Evolutionary conservation across 2,329 filamentous ascomycete genomes (phyloP).

Genomic region (Sphaerulina musiva): DNA sequence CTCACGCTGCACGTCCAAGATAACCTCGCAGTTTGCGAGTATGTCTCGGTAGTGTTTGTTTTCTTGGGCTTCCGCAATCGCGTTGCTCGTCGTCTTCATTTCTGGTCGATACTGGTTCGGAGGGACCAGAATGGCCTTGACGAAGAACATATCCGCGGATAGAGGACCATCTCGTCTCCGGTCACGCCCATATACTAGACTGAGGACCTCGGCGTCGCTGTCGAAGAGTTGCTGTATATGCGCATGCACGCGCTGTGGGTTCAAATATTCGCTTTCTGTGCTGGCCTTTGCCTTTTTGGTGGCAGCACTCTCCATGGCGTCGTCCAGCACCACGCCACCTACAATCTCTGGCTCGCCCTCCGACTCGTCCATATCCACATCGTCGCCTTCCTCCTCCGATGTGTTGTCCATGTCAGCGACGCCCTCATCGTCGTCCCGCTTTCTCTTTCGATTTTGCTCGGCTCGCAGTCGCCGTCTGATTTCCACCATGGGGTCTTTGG

Average conservation of each 20-base stretch:
- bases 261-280: conserved; percentile 65
- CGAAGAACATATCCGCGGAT: conserved; percentile 77
- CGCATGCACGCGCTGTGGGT: conserved; percentile 74
- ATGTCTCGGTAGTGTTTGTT: conserved; percentile 85
- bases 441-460: conserved; percentile 37
- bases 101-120: conserved; percentile 89
- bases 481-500: conserved; percentile 63
- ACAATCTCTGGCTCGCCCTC: conserved; percentile 32
- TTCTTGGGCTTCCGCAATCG: conserved; percentile 80
- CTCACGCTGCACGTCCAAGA: conserved; percentile 68
- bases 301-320: conserved; percentile 36
- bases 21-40: conserved; percentile 64
- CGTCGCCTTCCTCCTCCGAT: conserved; percentile 35
- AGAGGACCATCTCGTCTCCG: conserved; percentile 16
- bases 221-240: conserved; percentile 74
- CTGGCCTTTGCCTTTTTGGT: conserved; percentile 37
- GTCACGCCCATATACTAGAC: conserved; percentile 61
- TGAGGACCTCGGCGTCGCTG: conserved; percentile 76
- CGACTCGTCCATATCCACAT: conserved; percentile 38
- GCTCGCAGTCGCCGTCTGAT: conserved; percentile 41
- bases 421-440: conserved; percentile 57
- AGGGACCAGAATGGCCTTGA: conserved; percentile 77
- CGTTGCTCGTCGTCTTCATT: conserved; percentile 69
- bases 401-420: conserved; percentile 59
- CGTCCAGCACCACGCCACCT: conserved; percentile 48